These are phyloP conservation scores for Fibroporia radiculosa DNA, from an alignment of 768 basidiomycete genomes.

Conservation along the genomic window DNA sequence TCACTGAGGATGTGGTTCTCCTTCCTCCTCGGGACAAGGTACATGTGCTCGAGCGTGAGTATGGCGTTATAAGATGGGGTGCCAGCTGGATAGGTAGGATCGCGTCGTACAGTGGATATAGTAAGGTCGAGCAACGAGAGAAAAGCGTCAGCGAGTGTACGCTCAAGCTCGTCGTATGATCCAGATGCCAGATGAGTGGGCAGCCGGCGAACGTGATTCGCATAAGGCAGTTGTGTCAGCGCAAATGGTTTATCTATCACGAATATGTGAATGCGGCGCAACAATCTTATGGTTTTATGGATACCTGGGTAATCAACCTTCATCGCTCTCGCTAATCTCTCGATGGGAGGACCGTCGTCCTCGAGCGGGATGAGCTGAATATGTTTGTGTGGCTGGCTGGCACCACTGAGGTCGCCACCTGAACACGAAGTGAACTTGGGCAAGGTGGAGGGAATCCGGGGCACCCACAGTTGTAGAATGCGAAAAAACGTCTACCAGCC, in stretches of 20 bases:
- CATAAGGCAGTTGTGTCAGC: constrained; percentile 61
- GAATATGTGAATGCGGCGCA: not conserved
- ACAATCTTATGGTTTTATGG: not conserved
- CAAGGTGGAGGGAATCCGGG: not conserved
- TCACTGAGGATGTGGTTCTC: constrained; percentile 50
- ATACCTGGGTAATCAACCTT: constrained; percentile 53
- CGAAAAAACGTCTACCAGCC: constrained; percentile 53
- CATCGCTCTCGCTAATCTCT: constrained; percentile 52
- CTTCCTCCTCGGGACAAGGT: constrained; percentile 70
- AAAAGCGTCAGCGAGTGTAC: constrained; percentile 51
- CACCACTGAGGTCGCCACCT: constrained; percentile 78
- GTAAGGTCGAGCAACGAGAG: constrained; percentile 68
- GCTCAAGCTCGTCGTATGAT: constrained; percentile 39
- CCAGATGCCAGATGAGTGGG: constrained; percentile 33
- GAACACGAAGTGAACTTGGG: not conserved
- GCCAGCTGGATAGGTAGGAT: constrained; percentile 52
- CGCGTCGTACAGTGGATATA: constrained; percentile 66
- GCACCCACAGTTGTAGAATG: constrained; percentile 74
- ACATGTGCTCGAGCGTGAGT: constrained; percentile 75
- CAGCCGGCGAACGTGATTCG: constrained; percentile 70
- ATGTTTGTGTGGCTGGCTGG: constrained; percentile 88
- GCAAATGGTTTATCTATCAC: constrained; percentile 65
- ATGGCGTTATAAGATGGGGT: constrained; percentile 78
- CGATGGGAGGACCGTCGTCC: constrained; percentile 67
- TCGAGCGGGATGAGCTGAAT: constrained; percentile 75